Base-by-base conservation (phyloP, 2,329 filamentous ascomycete genomes). In the Microcyclosporella mali region DNA sequence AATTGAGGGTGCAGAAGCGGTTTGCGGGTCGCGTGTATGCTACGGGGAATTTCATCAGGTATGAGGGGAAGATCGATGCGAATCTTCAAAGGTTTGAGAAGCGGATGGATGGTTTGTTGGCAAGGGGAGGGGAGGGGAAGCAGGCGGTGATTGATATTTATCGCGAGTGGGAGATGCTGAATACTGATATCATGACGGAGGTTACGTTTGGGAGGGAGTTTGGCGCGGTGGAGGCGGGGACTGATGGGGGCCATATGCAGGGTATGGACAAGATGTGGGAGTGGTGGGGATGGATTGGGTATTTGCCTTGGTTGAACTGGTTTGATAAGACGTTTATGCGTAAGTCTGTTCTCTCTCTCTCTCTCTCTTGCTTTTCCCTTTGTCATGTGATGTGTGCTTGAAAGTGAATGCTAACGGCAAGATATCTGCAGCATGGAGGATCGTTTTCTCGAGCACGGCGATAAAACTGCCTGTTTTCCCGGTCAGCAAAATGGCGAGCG, bases 251-350 rank as follows among this genome's bases (percentile, higher is more conserved):
- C 4, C 43, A 46, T 25, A 46, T 46, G 43, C 17, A 19, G 1
- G 21, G 15, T 8, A 46, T 46, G 21, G 38, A 46, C 33, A 25
- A 30, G 7, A 41, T 41, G 38, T 46, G 43, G 38, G 19, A 15
- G 9, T 46, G 43, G 43, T 46, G 43, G 43, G 43, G 43, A 30
- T 46, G 43, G 43, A 41, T 41, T 1, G 38, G 43, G 2, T 38
- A 11, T 34, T 31, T 46, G 18, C 43, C 43, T 2, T 41, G 16
- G 43, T 21, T 46, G 16, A 46, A 46, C 30, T 10, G 38, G 18
- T 28, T 46, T 32, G 43, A 46, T 18, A 46, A 46, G 39, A 34
- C 14, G 14, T 46, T 16, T 21, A 15, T 30, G 17, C 38, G 21
- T 25, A 25, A 25, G 21, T 25, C n/a, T n/a, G n/a, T n/a, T n/a